A percentile compares a stretch with the other conserved stretches of the same genome.
Evolutionary conservation across 2,329 filamentous ascomycete genomes (phyloP).

Genomic region (Ambrosiella xylebori): DNA sequence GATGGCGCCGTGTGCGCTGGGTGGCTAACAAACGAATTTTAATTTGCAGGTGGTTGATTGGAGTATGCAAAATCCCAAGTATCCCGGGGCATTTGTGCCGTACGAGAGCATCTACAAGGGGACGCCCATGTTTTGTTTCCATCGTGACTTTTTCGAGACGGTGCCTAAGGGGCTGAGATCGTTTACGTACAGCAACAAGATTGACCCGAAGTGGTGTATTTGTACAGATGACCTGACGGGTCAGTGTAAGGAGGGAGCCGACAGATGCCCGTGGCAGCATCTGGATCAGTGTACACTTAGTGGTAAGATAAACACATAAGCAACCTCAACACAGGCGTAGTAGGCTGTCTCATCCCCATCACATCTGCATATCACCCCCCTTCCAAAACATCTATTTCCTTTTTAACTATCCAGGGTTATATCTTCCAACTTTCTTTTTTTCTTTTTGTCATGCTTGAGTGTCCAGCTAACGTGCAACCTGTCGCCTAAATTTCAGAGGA

Average conservation of each 20-base stretch:
- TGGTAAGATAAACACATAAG: conserved; percentile 42
- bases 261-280: conserved; percentile 61
- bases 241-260: conserved; percentile 48
- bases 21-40: neutral
- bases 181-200: conserved; percentile 82
- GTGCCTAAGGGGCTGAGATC: conserved; percentile 69
- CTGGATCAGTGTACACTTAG: conserved; percentile 54
- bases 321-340: neutral
- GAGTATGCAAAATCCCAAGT: conserved; percentile 2
- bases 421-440: neutral
- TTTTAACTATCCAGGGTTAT: neutral
- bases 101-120: conserved; percentile 71
- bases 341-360: neutral
- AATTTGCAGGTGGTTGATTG: neutral
- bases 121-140: conserved; percentile 82
- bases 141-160: conserved; percentile 53
- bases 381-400: neutral
- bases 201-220: conserved; percentile 55
- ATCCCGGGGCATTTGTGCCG: conserved; percentile 25
- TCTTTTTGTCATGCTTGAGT: neutral
- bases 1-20: neutral
- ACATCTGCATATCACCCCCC: neutral
- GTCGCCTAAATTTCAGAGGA: conserved; percentile 35
- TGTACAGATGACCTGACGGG: conserved; percentile 63
- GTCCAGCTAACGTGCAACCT: conserved; percentile 2